A percentile compares a stretch with the other conserved stretches of the same genome.
These are phyloP conservation scores for Penicillium frequentans DNA, from an alignment of 2,329 filamentous ascomycete genomes.

Conservation along the genomic window DNA sequence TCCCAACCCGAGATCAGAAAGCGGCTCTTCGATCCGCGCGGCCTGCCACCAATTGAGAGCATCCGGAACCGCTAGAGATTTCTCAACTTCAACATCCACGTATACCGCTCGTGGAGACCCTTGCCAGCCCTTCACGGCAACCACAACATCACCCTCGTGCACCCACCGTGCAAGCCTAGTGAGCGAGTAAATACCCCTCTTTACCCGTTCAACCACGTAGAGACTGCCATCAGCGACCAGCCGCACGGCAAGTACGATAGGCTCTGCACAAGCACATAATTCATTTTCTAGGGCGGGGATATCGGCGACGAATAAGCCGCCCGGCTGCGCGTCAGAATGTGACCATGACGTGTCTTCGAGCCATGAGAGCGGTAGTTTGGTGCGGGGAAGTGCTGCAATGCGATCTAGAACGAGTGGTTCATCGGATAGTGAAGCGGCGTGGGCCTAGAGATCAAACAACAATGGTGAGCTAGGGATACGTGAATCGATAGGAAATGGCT, in stretches of 20 bases:
- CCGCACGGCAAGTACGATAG: slow-evolving; percentile 35
- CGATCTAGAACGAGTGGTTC: slow-evolving; percentile 37
- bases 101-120: slow-evolving; percentile 1
- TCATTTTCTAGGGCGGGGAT: slow-evolving; percentile 37
- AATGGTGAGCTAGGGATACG: not conserved
- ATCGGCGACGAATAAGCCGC: slow-evolving; percentile 40
- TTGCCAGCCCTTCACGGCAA: slow-evolving; percentile 37
- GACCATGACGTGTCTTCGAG: slow-evolving; percentile 35
- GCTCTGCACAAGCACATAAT: slow-evolving; percentile 23
- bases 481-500: not conserved
- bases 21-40: slow-evolving; percentile 34
- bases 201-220: slow-evolving; percentile 42
- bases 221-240: slow-evolving; percentile 30
- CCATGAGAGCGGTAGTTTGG: slow-evolving; percentile 40
- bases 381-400: slow-evolving; percentile 37
- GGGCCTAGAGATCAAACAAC: slow-evolving; percentile 27
- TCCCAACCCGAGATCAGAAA: slow-evolving; percentile 17
- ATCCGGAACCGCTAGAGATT: not conserved
- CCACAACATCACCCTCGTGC: slow-evolving; percentile 39
- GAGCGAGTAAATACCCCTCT: slow-evolving; percentile 41
- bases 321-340: slow-evolving; percentile 29
- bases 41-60: slow-evolving; percentile 35
- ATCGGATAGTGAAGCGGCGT: slow-evolving; percentile 35
- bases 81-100: slow-evolving; percentile 3
- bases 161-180: slow-evolving; percentile 35